Conservation (phyloP, 495 filamentous ascomycete species). For the Talaromyces ruber region DNA sequence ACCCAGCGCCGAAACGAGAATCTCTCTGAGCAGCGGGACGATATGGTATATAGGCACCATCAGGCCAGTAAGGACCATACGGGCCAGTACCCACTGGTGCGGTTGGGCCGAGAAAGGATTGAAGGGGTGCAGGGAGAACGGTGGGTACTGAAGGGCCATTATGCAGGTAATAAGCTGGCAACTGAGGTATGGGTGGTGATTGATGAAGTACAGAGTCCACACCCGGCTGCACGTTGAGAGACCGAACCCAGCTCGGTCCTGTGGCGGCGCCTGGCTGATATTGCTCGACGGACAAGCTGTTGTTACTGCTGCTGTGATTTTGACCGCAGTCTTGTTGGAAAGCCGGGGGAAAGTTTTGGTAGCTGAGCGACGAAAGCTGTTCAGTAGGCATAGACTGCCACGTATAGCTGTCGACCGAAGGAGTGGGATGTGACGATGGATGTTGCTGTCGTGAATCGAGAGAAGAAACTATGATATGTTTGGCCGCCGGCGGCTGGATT, state of each 20-base stretch:
- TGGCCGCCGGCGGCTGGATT: conserved; percentile 67
- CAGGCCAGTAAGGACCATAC: conserved; percentile 71
- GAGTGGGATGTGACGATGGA: conserved; percentile 18
- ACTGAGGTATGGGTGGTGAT: conserved; percentile 29
- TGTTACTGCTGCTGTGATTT: conserved; percentile 15
- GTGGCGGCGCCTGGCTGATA: conserved; percentile 3
- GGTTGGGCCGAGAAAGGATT: conserved; percentile 61
- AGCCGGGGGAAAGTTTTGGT: conserved; percentile 35
- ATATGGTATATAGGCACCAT: conserved; percentile 70
- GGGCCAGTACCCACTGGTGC: conserved; percentile 64
- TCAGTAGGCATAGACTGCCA: conserved; percentile 25
- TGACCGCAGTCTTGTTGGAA: conserved; percentile 27
- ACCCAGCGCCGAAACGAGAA: conserved; percentile 35
- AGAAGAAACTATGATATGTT: conserved; percentile 83
- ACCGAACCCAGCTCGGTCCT: conserved; percentile 33
- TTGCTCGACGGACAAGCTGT: conserved; percentile 9
- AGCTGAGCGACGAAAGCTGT: conserved; percentile 16
- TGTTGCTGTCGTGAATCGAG: conserved; percentile 29
- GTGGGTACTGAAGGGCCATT: conserved; percentile 52
- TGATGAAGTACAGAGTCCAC: conserved; percentile 46
- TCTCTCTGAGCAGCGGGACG: conserved; percentile 57
- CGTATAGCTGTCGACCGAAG: conserved; percentile 14
- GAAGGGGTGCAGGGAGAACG: conserved; percentile 61
- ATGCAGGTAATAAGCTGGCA: conserved; percentile 30
- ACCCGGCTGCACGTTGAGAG: conserved; percentile 27